Conservation (phyloP, 352 stramenopile species). For the Pythium aristosporum region DNA sequence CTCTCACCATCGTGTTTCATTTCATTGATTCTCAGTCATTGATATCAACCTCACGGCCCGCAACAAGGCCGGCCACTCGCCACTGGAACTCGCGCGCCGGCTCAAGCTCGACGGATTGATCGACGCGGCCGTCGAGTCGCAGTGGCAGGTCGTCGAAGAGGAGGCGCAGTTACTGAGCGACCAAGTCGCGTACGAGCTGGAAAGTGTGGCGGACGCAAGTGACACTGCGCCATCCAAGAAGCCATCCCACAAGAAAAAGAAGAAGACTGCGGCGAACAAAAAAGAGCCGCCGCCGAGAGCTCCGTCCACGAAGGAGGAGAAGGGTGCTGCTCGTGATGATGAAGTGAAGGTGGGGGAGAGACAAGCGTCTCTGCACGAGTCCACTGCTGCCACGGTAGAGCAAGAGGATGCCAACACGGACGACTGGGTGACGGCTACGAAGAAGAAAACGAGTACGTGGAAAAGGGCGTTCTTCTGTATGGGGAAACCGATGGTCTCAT, state of each 20-base stretch:
- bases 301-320: not conserved
- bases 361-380: not conserved
- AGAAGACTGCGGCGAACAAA: constrained; percentile 31
- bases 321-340: not conserved
- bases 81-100: constrained; percentile 36
- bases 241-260: constrained; percentile 41
- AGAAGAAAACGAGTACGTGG: constrained; percentile 33
- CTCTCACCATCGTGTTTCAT: not conserved
- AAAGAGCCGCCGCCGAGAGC: constrained; percentile 21
- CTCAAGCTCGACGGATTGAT: constrained; percentile 15
- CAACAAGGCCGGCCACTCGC: constrained; percentile 36
- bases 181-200: constrained; percentile 19
- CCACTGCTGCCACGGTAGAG: not conserved
- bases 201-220: constrained; percentile 7
- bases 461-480: not conserved
- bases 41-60: constrained; percentile 28
- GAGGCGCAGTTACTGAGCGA: constrained; percentile 22
- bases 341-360: not conserved
- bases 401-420: not conserved
- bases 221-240: constrained; percentile 22
- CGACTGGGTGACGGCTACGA: constrained; percentile 28
- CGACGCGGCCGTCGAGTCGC: constrained; percentile 25
- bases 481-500: not conserved
- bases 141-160: constrained; percentile 24
- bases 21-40: constrained; percentile 8